Evolutionary conservation across 345 rosid species (phyloP), one percentile per base, ranked within the genome.

Genomic region (Pistacia atlantica): DNA sequence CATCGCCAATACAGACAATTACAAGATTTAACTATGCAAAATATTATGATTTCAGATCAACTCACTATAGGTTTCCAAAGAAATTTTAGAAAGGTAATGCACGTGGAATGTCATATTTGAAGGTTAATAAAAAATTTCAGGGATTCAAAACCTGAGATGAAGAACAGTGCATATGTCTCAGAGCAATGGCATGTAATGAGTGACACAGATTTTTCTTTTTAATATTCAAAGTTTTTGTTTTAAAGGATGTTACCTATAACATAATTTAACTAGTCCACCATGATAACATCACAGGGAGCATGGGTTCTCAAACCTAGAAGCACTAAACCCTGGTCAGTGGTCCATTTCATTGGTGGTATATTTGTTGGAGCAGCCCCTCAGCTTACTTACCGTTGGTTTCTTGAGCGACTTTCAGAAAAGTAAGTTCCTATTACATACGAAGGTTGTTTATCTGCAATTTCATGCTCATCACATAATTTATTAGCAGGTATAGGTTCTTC

Each of bases 281-380:
- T 64, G 69, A 37, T 9, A 63, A 33, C 60, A 4, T 81, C 67
- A 33, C 88, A 96, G 99, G 99, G 99, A 66, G 88, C 99, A 69
- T 96, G 99, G 99, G 90, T 96, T 82, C 94, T 96, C 31, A 89
- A 85, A 85, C 99, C 98, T 37, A 89, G 79, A 71, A 76, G 75
- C 80, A 79, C 87, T 51, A 86, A 80, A 71, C 93, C 97, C 11
- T 91, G 85, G 79, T 83, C 92, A 73, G 93, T 93, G 67, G 93
- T 87, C 79, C 99, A 96, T 86, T 96, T 96, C 67, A 35, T 96
- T 60, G 99, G 98, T 35, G 99, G 99, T 20, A 90, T 96, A 82
- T 96, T 96, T 81, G 99, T 96, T 79, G 99, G 99, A 82, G 99
- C 99, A 13, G 99, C 99, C 56, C 99, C 99, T 25, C 99, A 96